phyloP scores from a whole-genome alignment of 2,329 filamentous ascomycete species.

The Akanthomyces uredinophilus region DNA sequence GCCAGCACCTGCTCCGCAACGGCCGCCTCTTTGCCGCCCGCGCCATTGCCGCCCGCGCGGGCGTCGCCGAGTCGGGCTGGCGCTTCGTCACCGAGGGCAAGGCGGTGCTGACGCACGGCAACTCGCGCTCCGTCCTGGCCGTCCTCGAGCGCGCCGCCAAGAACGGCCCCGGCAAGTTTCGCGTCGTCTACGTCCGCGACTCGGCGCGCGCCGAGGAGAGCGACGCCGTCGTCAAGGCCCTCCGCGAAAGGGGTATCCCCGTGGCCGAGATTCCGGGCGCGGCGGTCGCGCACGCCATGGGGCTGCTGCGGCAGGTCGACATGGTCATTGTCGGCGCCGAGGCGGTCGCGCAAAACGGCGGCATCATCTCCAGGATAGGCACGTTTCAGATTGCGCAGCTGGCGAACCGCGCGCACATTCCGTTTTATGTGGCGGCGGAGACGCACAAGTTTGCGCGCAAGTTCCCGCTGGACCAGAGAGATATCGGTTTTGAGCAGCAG shows the following conservation, averaged over 20 bases:
- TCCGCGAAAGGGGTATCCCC: constrained; percentile 70
- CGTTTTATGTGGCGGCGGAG: constrained; percentile 88
- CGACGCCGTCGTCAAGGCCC: constrained; percentile 61
- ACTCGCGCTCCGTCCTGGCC: constrained; percentile 75
- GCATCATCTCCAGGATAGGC: constrained; percentile 83
- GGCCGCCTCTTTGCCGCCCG: constrained; percentile 80
- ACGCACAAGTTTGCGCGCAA: constrained; percentile 94
- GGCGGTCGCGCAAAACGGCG: constrained; percentile 89
- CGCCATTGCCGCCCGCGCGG: constrained; percentile 77
- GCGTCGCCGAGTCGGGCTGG: constrained; percentile 74
- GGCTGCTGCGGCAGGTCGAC: constrained; percentile 52
- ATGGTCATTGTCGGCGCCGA: constrained; percentile 66
- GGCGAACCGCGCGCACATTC: constrained; percentile 63
- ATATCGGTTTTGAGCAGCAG: constrained; percentile 72
- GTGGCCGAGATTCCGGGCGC: constrained; percentile 58
- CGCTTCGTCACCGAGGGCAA: constrained; percentile 73
- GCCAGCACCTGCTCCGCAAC: constrained; percentile 79
- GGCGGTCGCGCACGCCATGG: constrained; percentile 76
- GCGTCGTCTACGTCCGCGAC: constrained; percentile 73
- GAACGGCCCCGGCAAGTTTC: constrained; percentile 60
- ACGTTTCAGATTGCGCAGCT: constrained; percentile 80
- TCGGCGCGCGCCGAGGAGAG: constrained; percentile 55
- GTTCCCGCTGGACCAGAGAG: constrained; percentile 75
- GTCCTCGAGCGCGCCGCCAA: constrained; percentile 65
- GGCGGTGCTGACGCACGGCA: constrained; percentile 86